Base-by-base conservation (phyloP, 2,329 filamentous ascomycete genomes). In the Chrysoporthe deuterocubensis region DNA sequence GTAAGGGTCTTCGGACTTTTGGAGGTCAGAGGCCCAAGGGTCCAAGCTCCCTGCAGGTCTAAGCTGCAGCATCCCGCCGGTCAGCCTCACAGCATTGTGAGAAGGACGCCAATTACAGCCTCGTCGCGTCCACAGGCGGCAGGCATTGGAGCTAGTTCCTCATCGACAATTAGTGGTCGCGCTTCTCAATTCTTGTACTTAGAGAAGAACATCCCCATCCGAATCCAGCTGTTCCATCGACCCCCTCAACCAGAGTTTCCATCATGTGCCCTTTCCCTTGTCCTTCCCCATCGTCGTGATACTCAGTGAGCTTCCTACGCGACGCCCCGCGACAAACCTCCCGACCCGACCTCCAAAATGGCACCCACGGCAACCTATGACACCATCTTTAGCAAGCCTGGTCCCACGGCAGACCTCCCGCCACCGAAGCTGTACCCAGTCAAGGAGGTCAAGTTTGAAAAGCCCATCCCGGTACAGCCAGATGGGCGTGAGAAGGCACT, bases 401-500 rank as follows among this genome's bases (percentile, higher is more conserved):
- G 79, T 72, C 77, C 79, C 65, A 73, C 80, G 80, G 76, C 81
- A 78, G 75, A 81, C 75, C 68, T 86, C 71, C 83, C 87, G 65
- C 80, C 87, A 46, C 80, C 87, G 69, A 83, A 82, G 54, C 83
- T 90, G 64, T 88, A 87, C 71, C 82, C 83, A n/a, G 85, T 89
- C 68, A 86, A 86, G 74, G 89, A 91, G 75, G 84, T 83, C 68
- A 84, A 81, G 71, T 90, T 90, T 74, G 87, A 89, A 70, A 84
- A 84, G 69, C 84, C 80, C 66, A 79, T 86, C 48, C 78, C 83
- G 42, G 79, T 84, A 1, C 82, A 87, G 73, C 81, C 84, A 9
- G 90, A 95, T 74, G 92, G 92, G 60, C 94, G 91, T 75, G 85
- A 87, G 74, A 84, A 86, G 72, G 94, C 92, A 69, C 84, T 87